These are phyloP conservation scores for Syzygium aromaticum DNA, from an alignment of 345 rosid species.

Conservation along the genomic window DNA sequence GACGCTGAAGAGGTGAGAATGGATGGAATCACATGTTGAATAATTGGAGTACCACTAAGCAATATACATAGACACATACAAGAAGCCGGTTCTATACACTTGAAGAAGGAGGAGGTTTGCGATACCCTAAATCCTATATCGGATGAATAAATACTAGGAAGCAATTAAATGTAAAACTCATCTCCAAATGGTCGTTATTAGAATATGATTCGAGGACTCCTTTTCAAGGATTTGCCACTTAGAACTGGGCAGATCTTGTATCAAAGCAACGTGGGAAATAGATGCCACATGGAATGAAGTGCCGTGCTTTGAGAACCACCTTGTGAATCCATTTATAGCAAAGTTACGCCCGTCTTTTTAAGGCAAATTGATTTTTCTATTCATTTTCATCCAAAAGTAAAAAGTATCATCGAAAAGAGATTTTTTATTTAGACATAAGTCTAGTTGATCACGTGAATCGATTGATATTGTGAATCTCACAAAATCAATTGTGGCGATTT, in stretches of 20 bases:
- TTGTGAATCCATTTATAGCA: neutral
- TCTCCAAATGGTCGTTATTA: neutral
- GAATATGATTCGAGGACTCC: neutral
- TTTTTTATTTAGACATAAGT: neutral
- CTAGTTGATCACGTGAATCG: neutral
- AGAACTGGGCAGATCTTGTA: rapidly evolving
- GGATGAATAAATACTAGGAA: neutral
- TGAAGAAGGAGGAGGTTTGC: neutral
- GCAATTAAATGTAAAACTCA: neutral
- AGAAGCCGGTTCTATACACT: neutral
- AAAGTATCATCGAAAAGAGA: neutral
- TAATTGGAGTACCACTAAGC: neutral
- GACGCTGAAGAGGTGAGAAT: neutral
- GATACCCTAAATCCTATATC: neutral
- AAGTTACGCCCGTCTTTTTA: neutral
- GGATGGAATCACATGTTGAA: neutral
- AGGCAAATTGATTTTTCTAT: neutral
- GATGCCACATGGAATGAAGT: neutral
- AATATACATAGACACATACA: neutral
- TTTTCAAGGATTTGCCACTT: neutral
- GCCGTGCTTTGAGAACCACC: neutral
- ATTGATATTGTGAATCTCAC: neutral
- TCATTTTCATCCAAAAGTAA: neutral
- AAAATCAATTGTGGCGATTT: neutral
- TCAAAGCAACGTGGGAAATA: neutral